Evolutionary conservation across 169 alveolate species (phyloP).

Genomic region (Theileria parva): DNA sequence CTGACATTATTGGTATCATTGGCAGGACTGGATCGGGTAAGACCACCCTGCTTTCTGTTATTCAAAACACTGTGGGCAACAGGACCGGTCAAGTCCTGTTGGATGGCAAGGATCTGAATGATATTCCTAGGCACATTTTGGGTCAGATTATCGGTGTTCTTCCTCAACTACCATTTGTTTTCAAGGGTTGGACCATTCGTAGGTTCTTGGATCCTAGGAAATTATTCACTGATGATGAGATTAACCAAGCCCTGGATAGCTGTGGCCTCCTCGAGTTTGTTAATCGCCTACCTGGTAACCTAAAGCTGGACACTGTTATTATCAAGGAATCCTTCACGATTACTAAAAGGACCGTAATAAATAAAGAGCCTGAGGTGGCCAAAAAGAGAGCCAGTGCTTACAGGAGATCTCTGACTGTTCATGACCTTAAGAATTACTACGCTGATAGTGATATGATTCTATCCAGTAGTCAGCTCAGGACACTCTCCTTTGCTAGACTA

Average conservation of each 20-base stretch:
- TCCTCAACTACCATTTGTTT: constrained; percentile 46
- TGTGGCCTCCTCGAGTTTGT: constrained; percentile 48
- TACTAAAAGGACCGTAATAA: neutral
- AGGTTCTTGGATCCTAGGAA: constrained; percentile 57
- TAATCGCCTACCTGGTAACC: constrained; percentile 1
- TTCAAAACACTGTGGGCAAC: constrained; percentile 25
- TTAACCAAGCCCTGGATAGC: constrained; percentile 33
- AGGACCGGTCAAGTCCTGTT: constrained; percentile 54
- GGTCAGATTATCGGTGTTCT: constrained; percentile 51
- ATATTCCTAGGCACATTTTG: constrained; percentile 34
- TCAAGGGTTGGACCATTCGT: constrained; percentile 63
- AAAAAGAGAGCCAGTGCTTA: neutral
- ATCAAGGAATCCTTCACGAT: neutral
- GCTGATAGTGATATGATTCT: neutral
- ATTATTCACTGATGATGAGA: constrained; percentile 42
- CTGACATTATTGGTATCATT: constrained; percentile 52
- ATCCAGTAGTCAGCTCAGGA: constrained; percentile 4
- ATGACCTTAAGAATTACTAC: neutral
- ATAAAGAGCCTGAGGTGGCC: neutral
- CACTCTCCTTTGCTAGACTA: constrained; percentile 7
- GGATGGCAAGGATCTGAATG: constrained; percentile 57
- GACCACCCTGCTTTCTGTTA: constrained; percentile 46
- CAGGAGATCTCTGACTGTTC: neutral
- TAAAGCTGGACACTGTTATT: constrained; percentile 39
- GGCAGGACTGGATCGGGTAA: constrained; percentile 70